Conservation (phyloP, 2,329 filamentous ascomycete species). For the Metarhizium sp. region DNA sequence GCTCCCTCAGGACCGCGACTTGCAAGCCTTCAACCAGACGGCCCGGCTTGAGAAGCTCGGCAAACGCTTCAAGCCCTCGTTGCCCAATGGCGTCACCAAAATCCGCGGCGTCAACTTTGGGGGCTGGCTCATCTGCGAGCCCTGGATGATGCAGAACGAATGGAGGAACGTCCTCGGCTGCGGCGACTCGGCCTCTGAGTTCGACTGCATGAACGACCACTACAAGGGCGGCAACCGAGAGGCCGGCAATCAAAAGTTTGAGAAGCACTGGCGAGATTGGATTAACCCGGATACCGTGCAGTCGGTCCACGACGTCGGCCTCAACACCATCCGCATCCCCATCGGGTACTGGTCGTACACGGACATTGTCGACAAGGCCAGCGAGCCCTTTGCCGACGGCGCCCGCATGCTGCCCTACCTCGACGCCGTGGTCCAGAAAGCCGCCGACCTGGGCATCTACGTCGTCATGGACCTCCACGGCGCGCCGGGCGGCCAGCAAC, state of each 20-base stretch:
- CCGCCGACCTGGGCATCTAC: no score
- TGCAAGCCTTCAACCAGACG: no score
- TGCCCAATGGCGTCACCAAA: no score
- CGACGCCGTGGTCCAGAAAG: no score
- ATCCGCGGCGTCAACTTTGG: no score
- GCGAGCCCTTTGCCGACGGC: no score
- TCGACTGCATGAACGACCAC: conserved; percentile 37
- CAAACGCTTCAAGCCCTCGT: no score
- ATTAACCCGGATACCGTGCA: conserved; percentile 28
- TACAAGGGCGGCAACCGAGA: conserved; percentile 14
- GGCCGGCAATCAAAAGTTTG: conserved; percentile 35
- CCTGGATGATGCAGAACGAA: conserved; percentile 36
- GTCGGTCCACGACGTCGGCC: conserved; percentile 34
- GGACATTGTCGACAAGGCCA: conserved; percentile 30
- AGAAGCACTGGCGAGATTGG: conserved; percentile 33
- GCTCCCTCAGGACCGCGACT: no score
- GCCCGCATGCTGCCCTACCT: no score
- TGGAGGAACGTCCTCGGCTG: conserved; percentile 37
- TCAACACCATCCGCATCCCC: conserved; percentile 44
- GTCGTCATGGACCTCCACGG: no score
- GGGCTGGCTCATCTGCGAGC: conserved; percentile 34
- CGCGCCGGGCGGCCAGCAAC: no score
- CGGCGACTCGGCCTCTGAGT: conserved; percentile 28
- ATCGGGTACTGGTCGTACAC: conserved; percentile 46
- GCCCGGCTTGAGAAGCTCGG: no score